Evolutionary conservation across 208 protist genomes (phyloP).

Genomic region (Angomonas desouzai): DNA sequence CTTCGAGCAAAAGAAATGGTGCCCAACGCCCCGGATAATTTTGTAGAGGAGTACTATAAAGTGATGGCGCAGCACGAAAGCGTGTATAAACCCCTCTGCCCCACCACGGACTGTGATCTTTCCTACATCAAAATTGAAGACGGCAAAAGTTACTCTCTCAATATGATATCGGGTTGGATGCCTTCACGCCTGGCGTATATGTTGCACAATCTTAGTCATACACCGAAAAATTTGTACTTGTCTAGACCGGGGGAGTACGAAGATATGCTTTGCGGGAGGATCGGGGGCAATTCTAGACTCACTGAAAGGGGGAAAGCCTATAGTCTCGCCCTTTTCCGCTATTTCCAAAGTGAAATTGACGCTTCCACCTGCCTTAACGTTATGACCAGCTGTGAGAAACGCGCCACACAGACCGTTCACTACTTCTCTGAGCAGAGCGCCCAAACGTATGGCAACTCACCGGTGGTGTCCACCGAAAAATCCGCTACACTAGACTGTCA

Average conservation of each 20-base stretch:
- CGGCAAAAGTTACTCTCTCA: conserved; percentile 62
- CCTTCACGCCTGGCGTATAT: conserved; percentile 80
- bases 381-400: conserved; percentile 82
- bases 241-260: conserved; percentile 83
- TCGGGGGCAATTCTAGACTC: conserved; percentile 83
- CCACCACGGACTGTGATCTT: conserved; percentile 58
- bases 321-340: conserved; percentile 61
- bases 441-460: conserved; percentile 9
- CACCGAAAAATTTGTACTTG: conserved; percentile 71
- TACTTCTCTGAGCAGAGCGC: conserved; percentile 65
- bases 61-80: conserved; percentile 55
- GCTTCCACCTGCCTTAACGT: conserved; percentile 38
- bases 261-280: conserved; percentile 63
- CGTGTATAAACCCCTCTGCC: conserved; percentile 73
- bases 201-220: conserved; percentile 83
- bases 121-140: conserved; percentile 87
- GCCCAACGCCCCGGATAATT: conserved; percentile 47
- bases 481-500: conserved; percentile 42
- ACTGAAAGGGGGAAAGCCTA: conserved; percentile 72
- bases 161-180: conserved; percentile 88
- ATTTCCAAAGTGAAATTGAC: conserved; percentile 52
- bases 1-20: conserved; percentile 48
- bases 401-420: conserved; percentile 77
- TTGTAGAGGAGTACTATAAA: conserved; percentile 76
- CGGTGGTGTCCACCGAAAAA: conserved; percentile 1